These are phyloP conservation scores for Rosa lucieae DNA, from an alignment of 306 rosid species.

Conservation along the genomic window DNA sequence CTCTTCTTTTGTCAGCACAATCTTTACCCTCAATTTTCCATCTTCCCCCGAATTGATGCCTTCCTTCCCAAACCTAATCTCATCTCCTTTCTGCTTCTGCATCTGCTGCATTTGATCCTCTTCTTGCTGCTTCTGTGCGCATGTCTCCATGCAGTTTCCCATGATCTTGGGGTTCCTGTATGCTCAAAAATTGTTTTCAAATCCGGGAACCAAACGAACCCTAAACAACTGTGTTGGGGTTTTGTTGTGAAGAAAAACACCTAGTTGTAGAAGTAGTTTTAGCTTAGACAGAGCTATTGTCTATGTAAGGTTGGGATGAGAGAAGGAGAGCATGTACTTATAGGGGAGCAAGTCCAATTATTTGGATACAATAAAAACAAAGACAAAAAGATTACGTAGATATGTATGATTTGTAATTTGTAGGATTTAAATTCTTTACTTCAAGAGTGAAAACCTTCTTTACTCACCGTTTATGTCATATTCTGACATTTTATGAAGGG, in stretches of 20 bases:
- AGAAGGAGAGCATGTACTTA: conserved; percentile 4
- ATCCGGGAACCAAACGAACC: neutral
- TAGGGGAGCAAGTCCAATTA: neutral
- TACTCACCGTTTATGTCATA: neutral
- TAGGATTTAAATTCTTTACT: conserved; percentile 3
- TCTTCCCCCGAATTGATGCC: conserved; percentile 6
- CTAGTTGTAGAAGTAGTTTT: neutral
- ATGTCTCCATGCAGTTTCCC: conserved; percentile 81
- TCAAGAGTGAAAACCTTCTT: neutral
- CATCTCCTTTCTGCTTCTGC: conserved; percentile 17
- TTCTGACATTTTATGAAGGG: neutral
- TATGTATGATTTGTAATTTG: conserved; percentile 5
- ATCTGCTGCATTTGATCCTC: conserved; percentile 20
- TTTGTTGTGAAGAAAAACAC: neutral
- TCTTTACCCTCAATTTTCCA: conserved; percentile 51
- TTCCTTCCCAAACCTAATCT: conserved; percentile 20
- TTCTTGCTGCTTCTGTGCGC: conserved; percentile 17
- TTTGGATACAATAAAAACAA: neutral
- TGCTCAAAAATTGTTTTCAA: neutral
- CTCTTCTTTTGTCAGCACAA: conserved; percentile 76
- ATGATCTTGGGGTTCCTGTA: conserved; percentile 20
- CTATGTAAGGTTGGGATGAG: neutral
- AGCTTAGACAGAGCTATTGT: neutral
- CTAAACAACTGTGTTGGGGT: neutral
- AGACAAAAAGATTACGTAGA: conserved; percentile 2